phyloP scores from a whole-genome alignment of 495 filamentous ascomycete species.

The Aspergillus kassunensis region DNA sequence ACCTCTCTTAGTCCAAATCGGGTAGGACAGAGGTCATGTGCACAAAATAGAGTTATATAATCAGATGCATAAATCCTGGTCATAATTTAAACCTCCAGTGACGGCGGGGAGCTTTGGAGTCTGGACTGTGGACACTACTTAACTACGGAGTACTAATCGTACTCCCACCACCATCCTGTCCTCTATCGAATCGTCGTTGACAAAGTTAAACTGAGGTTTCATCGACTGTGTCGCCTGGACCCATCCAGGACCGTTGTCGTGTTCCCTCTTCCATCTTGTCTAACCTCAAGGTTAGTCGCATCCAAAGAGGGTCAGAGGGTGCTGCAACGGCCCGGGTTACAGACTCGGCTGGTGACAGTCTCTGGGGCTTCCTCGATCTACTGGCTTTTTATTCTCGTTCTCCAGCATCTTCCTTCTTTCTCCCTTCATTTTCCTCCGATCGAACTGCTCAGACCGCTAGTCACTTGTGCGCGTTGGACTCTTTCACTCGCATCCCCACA shows the following conservation, averaged over 20 bases:
- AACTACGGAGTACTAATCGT: no score
- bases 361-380: conserved; percentile 1
- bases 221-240: conserved; percentile 1
- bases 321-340: conserved; percentile 11
- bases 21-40: background rate
- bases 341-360: conserved; percentile 7
- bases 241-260: conserved; percentile 8
- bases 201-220: background rate
- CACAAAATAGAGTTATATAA: conserved; percentile 5
- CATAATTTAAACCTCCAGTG: conserved; percentile 1
- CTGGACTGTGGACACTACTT: no score
- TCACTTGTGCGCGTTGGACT: background rate
- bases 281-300: conserved; percentile 9
- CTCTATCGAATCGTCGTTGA: background rate
- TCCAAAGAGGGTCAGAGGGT: conserved; percentile 6
- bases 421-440: background rate
- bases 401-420: background rate
- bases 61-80: background rate
- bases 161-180: background rate
- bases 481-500: background rate
- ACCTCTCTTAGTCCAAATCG: background rate
- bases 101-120: background rate
- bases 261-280: conserved; percentile 7
- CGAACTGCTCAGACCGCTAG: background rate
- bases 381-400: background rate